Evolutionary conservation across 2,329 filamentous ascomycete genomes (phyloP), one percentile per base, ranked within the genome.

Genomic region (Diaporthe sp.): DNA sequence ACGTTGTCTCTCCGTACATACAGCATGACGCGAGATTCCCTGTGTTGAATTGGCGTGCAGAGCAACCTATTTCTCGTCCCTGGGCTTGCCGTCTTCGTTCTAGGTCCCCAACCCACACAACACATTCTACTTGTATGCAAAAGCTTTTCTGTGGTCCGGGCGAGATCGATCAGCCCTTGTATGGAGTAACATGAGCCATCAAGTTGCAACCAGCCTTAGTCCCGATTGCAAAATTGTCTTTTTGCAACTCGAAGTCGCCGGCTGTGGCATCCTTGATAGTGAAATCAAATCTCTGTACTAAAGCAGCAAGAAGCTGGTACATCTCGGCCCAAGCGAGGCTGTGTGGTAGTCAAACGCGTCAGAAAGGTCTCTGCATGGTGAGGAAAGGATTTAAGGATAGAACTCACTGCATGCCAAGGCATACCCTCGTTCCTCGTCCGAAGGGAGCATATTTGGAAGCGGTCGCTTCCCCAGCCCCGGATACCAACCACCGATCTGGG

Each of bases 261-360:
- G 72, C 61, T 19, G 72, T 68, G 10, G 61, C 61, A 19, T 60
- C 51, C 39, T 13, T 28, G 37, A 57, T n/a, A 34, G 77, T 73
- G 72, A 80, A 78, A 70, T 78, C 75, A 71, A 79, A 79, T n/a
- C 70, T 58, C 73, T 75, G 77, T 58, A 79, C 77, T 58, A 79
- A 71, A 49, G 76, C 73, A 51, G 72, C 79, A 73, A 77, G 72
- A 62, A 77, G 70, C 61, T 78, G 75, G 65, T 78, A 79, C 75
- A 80, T 77, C 68, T 79, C 78, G 46, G 76, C 78, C 77, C 76
- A 76, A 42, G 78, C 78, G 42, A 79, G 78, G n/a, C 71, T 76
- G 13, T 8, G 4, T n/a, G 5, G 25, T 25, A 25, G 25, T 5
- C 37, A 17, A n/a, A n/a, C n/a, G n/a, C n/a, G n/a, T n/a, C n/a